Evolutionary conservation across 1,139 yeast species (phyloP).

Genomic region (Starmera stellimalicola): DNA sequence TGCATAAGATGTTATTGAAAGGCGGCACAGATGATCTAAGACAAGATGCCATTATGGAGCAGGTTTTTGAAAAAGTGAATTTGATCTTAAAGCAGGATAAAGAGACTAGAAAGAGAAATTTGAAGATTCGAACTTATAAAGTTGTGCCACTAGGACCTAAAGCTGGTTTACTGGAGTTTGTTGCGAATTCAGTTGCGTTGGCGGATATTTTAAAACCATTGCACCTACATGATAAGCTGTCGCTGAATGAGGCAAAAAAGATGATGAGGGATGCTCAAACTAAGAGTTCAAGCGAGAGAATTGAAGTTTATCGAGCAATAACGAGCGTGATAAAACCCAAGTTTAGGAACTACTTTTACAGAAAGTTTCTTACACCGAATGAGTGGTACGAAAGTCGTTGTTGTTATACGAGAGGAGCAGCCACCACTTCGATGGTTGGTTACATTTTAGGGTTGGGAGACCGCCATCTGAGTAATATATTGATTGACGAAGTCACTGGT

Average conservation of each 20-base stretch:
- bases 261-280: constrained; percentile 53
- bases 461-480: constrained; percentile 83
- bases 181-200: constrained; percentile 63
- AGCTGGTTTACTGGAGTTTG: constrained; percentile 88
- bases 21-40: constrained; percentile 87
- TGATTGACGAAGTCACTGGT: constrained; percentile 71
- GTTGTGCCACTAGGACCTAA: constrained; percentile 86
- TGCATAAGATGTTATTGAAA: constrained; percentile 56
- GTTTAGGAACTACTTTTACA: constrained; percentile 60
- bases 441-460: constrained; percentile 88
- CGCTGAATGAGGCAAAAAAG: constrained; percentile 50
- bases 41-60: constrained; percentile 97
- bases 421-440: constrained; percentile 81
- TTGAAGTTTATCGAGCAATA: constrained; percentile 42
- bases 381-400: constrained; percentile 64
- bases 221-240: constrained; percentile 43
- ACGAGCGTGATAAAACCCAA: constrained; percentile 52
- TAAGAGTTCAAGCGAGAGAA: constrained; percentile 34
- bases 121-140: constrained; percentile 73
- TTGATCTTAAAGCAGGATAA: constrained; percentile 49
- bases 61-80: constrained; percentile 85
- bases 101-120: constrained; percentile 44
- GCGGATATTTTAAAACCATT: constrained; percentile 56
- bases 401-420: constrained; percentile 69
- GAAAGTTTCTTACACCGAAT: constrained; percentile 56